phyloP scores from a whole-genome alignment of 2,329 filamentous ascomycete species.

The Tolypocladium guangdongense region DNA sequence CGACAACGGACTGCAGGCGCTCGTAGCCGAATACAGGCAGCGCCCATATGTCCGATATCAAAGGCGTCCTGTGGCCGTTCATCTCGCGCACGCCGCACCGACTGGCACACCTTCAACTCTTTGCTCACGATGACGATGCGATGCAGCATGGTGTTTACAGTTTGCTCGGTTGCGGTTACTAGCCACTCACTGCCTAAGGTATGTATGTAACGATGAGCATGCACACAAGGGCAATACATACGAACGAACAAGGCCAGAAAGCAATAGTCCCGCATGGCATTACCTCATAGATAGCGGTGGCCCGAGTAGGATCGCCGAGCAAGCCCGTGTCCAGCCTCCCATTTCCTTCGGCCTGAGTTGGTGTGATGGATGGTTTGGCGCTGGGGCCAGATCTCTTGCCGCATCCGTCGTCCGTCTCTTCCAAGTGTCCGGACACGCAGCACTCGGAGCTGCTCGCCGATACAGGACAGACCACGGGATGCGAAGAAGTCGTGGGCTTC shows the following conservation, averaged over 20 bases:
- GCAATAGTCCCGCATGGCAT: slow-evolving; percentile 2
- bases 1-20: too few relatives aligned
- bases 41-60: neutral
- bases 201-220: neutral
- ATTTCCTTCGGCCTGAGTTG: neutral
- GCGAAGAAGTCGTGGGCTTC: too few relatives aligned
- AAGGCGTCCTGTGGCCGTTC: neutral
- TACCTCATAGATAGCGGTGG: slow-evolving; percentile 6
- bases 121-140: neutral
- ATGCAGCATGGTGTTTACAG: neutral
- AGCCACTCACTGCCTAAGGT: neutral
- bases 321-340: neutral
- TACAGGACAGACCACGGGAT: too few relatives aligned
- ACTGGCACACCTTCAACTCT: neutral
- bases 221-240: neutral
- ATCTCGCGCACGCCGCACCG: neutral
- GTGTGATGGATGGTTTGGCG: neutral
- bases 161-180: neutral
- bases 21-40: neutral
- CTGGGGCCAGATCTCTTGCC: neutral
- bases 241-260: neutral
- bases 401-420: neutral
- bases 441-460: neutral
- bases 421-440: neutral
- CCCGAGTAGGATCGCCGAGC: slow-evolving; percentile 3